These are phyloP conservation scores for Arthrobotrys musiformis DNA, from an alignment of 2,329 filamentous ascomycete species.

Conservation along the genomic window DNA sequence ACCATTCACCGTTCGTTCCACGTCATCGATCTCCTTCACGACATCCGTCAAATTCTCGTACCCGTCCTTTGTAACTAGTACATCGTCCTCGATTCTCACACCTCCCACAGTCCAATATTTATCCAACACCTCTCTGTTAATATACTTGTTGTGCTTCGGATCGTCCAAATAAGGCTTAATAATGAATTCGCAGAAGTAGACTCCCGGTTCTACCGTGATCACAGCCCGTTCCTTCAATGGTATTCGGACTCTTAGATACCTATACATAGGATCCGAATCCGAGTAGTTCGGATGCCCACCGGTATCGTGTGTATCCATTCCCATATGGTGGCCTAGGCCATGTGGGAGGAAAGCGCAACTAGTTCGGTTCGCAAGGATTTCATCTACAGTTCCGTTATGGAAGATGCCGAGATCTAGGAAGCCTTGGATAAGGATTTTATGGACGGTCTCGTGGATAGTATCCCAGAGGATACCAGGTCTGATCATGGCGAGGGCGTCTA, in stretches of 20 bases:
- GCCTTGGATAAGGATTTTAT: conserved; percentile 83
- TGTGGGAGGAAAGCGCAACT: conserved; percentile 92
- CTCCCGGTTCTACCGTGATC: conserved; percentile 93
- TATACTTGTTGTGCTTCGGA: conserved; percentile 77
- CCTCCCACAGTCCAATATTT: conserved; percentile 85
- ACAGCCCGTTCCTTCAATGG: conserved; percentile 80
- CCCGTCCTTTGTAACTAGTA: conserved; percentile 71
- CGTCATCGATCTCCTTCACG: conserved; percentile 73
- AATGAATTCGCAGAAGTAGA: conserved; percentile 92
- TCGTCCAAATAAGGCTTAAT: conserved; percentile 82
- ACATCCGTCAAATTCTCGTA: conserved; percentile 78
- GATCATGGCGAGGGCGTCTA: conserved; percentile 77
- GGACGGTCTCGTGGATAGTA: conserved; percentile 80
- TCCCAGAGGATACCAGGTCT: conserved; percentile 82
- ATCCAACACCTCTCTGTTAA: conserved; percentile 77
- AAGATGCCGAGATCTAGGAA: conserved; percentile 80
- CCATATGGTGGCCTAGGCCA: conserved; percentile 78
- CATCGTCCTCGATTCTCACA: conserved; percentile 66
- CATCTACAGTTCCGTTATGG: conserved; percentile 71
- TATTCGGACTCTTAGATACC: conserved; percentile 83
- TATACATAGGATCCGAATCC: conserved; percentile 85
- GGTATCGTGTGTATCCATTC: conserved; percentile 91
- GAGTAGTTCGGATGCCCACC: conserved; percentile 78
- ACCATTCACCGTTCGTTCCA: conserved; percentile 66
- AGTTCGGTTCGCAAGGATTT: conserved; percentile 80